A percentile compares a stretch with the other conserved stretches of the same genome.
phyloP scores from a whole-genome alignment of 805 yeast species.

The Yarrowia osloensis region DNA sequence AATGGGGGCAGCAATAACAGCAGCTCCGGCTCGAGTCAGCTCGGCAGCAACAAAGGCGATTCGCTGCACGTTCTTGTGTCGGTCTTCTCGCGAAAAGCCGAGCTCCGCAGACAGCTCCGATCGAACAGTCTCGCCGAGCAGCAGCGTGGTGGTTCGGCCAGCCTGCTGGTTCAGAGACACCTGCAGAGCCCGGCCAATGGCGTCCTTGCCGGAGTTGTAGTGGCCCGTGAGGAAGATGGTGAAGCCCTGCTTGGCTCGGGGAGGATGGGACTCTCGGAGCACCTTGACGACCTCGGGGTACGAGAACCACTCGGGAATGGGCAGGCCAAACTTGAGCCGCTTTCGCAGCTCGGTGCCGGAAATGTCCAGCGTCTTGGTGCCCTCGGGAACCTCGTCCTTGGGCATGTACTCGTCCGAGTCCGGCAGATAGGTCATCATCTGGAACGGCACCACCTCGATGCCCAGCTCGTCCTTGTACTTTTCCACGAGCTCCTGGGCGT shows the following conservation, averaged over 20 bases:
- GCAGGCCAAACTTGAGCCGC: conserved; percentile 79
- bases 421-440: conserved; percentile 95
- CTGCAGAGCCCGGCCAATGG: conserved; percentile 79
- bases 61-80: conserved; percentile 47
- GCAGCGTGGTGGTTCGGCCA: conserved; percentile 72
- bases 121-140: conserved; percentile 50
- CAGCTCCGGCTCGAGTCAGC: conserved; percentile 86
- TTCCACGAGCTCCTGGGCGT: conserved; percentile 88
- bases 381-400: conserved; percentile 82
- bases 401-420: conserved; percentile 95
- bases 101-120: conserved; percentile 47
- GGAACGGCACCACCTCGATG: conserved; percentile 90
- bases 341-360: conserved; percentile 94
- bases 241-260: conserved; percentile 87
- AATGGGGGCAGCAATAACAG: conserved; percentile 70
- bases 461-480: conserved; percentile 73
- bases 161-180: conserved; percentile 90
- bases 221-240: conserved; percentile 66
- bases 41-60: conserved; percentile 70
- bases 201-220: conserved; percentile 60
- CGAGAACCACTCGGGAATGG: conserved; percentile 95
- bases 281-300: conserved; percentile 94
- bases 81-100: conserved; percentile 46
- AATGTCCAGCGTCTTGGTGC: conserved; percentile 80
- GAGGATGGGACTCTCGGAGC: conserved; percentile 89